phyloP scores from a whole-genome alignment of 371 early-diverging fungal species.

The Lichtheimia ornata region DNA sequence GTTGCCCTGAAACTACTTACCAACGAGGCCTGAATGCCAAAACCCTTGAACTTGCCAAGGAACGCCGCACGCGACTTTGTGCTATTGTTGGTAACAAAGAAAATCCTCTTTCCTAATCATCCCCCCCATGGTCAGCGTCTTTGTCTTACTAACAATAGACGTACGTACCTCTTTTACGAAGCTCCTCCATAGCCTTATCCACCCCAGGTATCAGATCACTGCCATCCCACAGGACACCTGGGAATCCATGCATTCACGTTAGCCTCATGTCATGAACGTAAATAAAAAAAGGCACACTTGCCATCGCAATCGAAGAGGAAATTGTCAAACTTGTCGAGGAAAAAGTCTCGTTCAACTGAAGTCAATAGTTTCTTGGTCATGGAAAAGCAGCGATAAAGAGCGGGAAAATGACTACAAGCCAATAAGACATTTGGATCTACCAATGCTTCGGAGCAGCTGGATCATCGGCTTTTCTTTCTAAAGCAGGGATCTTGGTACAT shows the following conservation, averaged over 20 bases:
- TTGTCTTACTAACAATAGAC: background rate
- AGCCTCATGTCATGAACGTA: background rate
- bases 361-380: conserved; percentile 30
- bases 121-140: no score
- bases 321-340: conserved; percentile 78
- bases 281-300: conserved; percentile 26
- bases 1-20: conserved; percentile 36
- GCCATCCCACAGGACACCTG: conserved; percentile 95
- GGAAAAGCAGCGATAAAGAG: background rate
- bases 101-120: conserved; percentile 70
- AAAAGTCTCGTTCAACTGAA: conserved; percentile 26
- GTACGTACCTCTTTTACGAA: conserved; percentile 67
- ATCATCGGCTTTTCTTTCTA: no score
- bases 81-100: conserved; percentile 97
- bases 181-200: conserved; percentile 65
- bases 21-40: conserved; percentile 73
- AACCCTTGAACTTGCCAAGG: conserved; percentile 75
- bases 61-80: conserved; percentile 84
- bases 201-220: conserved; percentile 68
- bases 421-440: no score
- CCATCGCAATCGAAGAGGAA: conserved; percentile 98
- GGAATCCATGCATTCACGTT: background rate
- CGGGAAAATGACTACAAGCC: no score
- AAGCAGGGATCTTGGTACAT: no score
- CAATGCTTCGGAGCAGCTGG: no score